Evolutionary conservation across 2,329 filamentous ascomycete genomes (phyloP).

Genomic region (Aspergillus costaricaensis): DNA sequence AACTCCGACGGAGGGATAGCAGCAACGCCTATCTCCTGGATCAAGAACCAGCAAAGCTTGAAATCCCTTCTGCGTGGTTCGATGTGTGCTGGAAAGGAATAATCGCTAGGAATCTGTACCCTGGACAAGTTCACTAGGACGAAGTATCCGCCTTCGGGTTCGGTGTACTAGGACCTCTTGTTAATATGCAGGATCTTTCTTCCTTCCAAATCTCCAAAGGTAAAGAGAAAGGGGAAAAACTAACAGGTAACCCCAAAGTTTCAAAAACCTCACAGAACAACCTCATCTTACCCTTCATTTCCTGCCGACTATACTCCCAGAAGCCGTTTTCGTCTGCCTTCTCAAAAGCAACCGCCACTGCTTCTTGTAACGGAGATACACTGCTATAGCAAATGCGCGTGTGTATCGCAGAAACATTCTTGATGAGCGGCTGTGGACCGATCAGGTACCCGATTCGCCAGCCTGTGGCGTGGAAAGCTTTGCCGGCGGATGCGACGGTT

Average conservation of each 20-base stretch:
- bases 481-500: slow-evolving; percentile 93
- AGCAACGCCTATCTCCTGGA: slow-evolving; percentile 94
- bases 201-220: no score
- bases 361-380: slow-evolving; percentile 91
- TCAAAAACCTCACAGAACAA: slow-evolving; percentile 80
- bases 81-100: slow-evolving; percentile 87
- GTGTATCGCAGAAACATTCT: slow-evolving; percentile 91
- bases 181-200: slow-evolving; percentile 3
- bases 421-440: slow-evolving; percentile 82
- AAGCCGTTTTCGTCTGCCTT: slow-evolving; percentile 81
- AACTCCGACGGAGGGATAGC: slow-evolving; percentile 98
- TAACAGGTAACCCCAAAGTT: slow-evolving; percentile 69
- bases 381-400: slow-evolving; percentile 95
- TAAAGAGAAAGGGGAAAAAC: slow-evolving; percentile 11
- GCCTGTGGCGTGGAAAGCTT: slow-evolving; percentile 97
- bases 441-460: slow-evolving; percentile 97
- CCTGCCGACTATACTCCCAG: slow-evolving; percentile 78
- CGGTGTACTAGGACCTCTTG: slow-evolving; percentile 62
- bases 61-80: slow-evolving; percentile 86
- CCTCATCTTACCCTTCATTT: slow-evolving; percentile 89
- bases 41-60: slow-evolving; percentile 93
- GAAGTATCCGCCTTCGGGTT: slow-evolving; percentile 97
- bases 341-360: slow-evolving; percentile 90
- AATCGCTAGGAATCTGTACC: slow-evolving; percentile 78
- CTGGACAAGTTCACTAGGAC: slow-evolving; percentile 91